Evolutionary conservation across 164 flowering plant genomes (phyloP), one percentile per base, ranked within the genome.

Genomic region (Umbellularia californica): DNA sequence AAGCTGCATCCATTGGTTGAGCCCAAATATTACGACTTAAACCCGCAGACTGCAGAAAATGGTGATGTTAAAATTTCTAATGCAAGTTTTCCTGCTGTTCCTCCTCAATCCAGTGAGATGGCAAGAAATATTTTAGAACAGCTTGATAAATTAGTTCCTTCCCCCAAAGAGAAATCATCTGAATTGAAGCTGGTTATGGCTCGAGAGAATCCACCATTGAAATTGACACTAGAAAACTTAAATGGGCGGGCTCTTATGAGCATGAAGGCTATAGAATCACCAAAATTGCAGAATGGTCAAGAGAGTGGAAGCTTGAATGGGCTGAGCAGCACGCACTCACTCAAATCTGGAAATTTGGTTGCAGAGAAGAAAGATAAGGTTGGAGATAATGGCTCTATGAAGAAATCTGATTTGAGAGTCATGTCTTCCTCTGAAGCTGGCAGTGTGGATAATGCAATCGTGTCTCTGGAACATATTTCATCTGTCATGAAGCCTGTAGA

Each of bases 121-220:
- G 98, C 95, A 35, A 80, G 83, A 30, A 92, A 82, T 79, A 96
- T 96, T 78, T 75, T 91, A 70, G 87, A 85, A 84, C 93, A 92
- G 71, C 91, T 96, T 82, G 93, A 91, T 76, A 88, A 79, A 70
- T 35, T 91, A 74, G 84, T 81, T 20, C 81, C 92, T 68, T 71
- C 94, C 63, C 88, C 88, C 0, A 88, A 84, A 69, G 90, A 83
- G 28, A 91, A 84, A 74, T 81, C 88, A 65, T 76, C 88, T 58
- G 92, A 85, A 72, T 73, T 77, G 70, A 90, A 86, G 80, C 73
- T 84, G 47, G 78, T 79, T 63, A 70, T 73, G 68, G 81, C 74
- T 27, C 83, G 75, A 76, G 90, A 84, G 50, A 88, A 82, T 65
- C 79, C 90, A 68, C 86, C 93, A 5, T 24, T 77, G 20, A 86